A percentile compares a stretch with the other conserved stretches of the same genome.
phyloP scores from a whole-genome alignment of 1,139 yeast species.

The Geotrichum fermentans region DNA sequence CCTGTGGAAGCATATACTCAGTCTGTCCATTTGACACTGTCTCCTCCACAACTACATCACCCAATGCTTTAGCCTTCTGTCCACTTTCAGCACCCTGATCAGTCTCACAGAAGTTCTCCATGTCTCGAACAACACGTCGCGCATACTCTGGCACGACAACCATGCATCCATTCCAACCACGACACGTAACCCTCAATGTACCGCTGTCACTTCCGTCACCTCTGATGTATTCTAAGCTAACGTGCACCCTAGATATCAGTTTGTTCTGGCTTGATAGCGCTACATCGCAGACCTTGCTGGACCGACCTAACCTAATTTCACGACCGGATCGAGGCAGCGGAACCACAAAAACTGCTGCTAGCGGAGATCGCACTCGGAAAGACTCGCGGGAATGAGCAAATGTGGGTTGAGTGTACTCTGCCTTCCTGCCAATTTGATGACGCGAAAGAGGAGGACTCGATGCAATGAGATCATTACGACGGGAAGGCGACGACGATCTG shows the following conservation, averaged over 20 bases:
- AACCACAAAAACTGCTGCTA: conserved; percentile 32
- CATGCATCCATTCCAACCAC: conserved; percentile 68
- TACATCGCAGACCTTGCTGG: conserved; percentile 58
- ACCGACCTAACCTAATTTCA: conserved; percentile 52
- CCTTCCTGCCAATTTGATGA: not conserved
- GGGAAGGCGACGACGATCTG: conserved; percentile 23
- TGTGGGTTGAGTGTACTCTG: conserved; percentile 16
- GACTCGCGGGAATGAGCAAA: conserved; percentile 21
- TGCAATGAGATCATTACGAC: not conserved
- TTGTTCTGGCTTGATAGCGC: conserved; percentile 52
- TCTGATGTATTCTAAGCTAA: conserved; percentile 37
- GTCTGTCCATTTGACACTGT: conserved; percentile 35
- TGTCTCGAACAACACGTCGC: not conserved
- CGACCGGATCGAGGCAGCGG: conserved; percentile 35
- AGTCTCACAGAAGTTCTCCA: not conserved
- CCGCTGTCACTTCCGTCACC: conserved; percentile 25
- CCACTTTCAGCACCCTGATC: not conserved
- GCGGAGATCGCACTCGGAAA: conserved; percentile 31
- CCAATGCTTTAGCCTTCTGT: not conserved
- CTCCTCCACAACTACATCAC: not conserved
- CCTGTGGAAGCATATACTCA: conserved; percentile 37
- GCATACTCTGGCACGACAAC: conserved; percentile 51
- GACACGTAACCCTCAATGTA: conserved; percentile 45
- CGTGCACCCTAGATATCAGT: conserved; percentile 65
- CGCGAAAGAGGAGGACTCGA: not conserved